phyloP scores from a whole-genome alignment of 352 stramenopile species.

The Pythium monospermum region DNA sequence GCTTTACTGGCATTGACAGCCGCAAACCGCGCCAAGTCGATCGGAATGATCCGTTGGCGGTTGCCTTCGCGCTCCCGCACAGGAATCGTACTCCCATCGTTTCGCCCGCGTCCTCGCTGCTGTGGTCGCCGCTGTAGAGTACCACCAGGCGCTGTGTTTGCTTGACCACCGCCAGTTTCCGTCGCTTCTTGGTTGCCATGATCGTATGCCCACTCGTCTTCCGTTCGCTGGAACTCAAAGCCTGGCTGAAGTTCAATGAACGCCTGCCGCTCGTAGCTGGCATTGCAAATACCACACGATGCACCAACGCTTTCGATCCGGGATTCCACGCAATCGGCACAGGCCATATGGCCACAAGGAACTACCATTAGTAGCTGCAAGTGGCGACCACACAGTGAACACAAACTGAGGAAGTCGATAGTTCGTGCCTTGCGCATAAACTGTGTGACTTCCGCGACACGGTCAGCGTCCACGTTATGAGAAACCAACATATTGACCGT shows the following conservation, averaged over 20 bases:
- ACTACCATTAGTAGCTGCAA: conserved; percentile 89
- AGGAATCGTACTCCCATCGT: conserved; percentile 16
- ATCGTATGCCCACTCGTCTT: conserved; percentile 28
- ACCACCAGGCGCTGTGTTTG: not conserved
- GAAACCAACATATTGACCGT: conserved; percentile 49
- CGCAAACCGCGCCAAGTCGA: conserved; percentile 28
- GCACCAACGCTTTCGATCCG: conserved; percentile 42
- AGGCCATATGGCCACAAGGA: conserved; percentile 90
- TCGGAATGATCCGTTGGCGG: conserved; percentile 12
- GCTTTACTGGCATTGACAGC: conserved; percentile 66
- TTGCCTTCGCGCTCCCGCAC: conserved; percentile 19
- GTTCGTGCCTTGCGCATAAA: conserved; percentile 55
- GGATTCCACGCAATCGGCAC: conserved; percentile 90
- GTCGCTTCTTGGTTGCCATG: not conserved
- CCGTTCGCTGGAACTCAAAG: conserved; percentile 55
- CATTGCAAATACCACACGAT: conserved; percentile 48
- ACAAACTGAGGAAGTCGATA: conserved; percentile 47
- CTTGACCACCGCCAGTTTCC: not conserved
- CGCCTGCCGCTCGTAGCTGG: conserved; percentile 76
- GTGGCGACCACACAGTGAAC: conserved; percentile 75
- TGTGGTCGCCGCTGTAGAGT: not conserved
- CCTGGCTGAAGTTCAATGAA: conserved; percentile 87
- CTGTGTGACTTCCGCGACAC: conserved; percentile 30
- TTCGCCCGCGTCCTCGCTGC: conserved; percentile 1
- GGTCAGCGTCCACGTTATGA: conserved; percentile 38